Evolutionary conservation across 257 asterid genomes (phyloP), one percentile per base, ranked within the genome.

Genomic region (Salvia hispanica): DNA sequence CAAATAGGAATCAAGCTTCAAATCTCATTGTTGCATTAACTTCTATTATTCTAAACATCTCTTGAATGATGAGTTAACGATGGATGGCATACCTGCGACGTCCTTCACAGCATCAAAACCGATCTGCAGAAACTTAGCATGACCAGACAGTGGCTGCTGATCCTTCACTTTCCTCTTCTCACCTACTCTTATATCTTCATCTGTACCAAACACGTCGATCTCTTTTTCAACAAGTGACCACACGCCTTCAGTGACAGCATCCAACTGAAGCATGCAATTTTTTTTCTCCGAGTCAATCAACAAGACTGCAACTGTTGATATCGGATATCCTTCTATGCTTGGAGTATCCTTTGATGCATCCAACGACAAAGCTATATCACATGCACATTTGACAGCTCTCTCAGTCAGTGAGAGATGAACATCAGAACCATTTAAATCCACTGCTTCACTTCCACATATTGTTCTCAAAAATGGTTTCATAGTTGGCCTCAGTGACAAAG

Each of bases 191-290:
- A 58, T 34, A 48, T 71, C 74, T 6, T 42, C 50, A 54, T 57
- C 51, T 51, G 44, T 40, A 59, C 43, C 46, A 47, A 73, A 64
- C 64, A 50, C 72, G 51, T 65, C 59, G 5, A 81, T 3, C 39
- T 72, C 66, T 66, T 78, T 81, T 64, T 88, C 96, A 8, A 83
- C 60, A 60, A 80, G 80, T n/a, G 88, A 88, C 92, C 95, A 86
- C 37, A 78, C 83, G 11, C 97, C 95, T 47, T 83, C 75, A 37
- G 90, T 83, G 62, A 77, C 53, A 7, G 76, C 44, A 62, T 76
- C 53, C 73, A 36, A 86, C 67, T 12, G 65, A 21, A 88, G 86
- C 70, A 66, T 57, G 40, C 96, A 88, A 3, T 75, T 80, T 16
- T 86, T 89, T 65, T 45, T 79, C 44, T 68, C 74, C 10, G 83